Conservation (phyloP, 1,284 basidiomycete genomes). For the Boletus albobrunnescens region DNA sequence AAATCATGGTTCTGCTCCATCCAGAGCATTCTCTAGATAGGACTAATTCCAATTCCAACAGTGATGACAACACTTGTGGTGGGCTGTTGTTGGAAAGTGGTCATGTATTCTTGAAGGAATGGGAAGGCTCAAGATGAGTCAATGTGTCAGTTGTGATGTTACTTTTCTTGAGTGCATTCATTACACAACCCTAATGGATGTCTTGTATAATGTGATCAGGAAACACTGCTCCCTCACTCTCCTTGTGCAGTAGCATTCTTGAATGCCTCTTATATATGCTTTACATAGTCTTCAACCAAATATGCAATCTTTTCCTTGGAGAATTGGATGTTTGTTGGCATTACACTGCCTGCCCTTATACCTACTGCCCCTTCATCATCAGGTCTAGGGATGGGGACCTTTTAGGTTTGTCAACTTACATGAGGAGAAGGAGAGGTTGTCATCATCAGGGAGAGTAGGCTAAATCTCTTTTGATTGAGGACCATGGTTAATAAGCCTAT, state of each 20-base stretch:
- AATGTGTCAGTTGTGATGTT: neutral
- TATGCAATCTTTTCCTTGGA: slow-evolving; percentile 71
- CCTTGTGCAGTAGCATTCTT: slow-evolving; percentile 73
- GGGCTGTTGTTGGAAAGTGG: slow-evolving; percentile 81
- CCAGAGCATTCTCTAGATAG: slow-evolving; percentile 29
- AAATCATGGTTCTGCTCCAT: slow-evolving; percentile 1
- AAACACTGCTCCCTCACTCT: slow-evolving; percentile 80
- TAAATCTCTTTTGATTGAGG: neutral
- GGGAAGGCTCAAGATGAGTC: slow-evolving; percentile 72
- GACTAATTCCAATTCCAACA: slow-evolving; percentile 41
- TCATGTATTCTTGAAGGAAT: slow-evolving; percentile 85
- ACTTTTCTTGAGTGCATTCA: neutral
- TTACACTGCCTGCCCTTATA: slow-evolving; percentile 44
- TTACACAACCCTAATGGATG: slow-evolving; percentile 2
- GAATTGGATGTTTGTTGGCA: slow-evolving; percentile 55
- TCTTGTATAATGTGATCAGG: slow-evolving; percentile 44
- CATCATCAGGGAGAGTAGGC: slow-evolving; percentile 79
- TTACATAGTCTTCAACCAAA: slow-evolving; percentile 75
- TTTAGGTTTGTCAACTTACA: slow-evolving; percentile 81
- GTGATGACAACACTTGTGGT: slow-evolving; percentile 77
- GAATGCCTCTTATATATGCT: slow-evolving; percentile 58
- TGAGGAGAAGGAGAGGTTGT: slow-evolving; percentile 76
- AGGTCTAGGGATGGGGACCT: slow-evolving; percentile 52
- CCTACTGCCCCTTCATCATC: slow-evolving; percentile 45
- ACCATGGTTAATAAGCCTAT: too few relatives aligned